Conservation (phyloP, 1,284 basidiomycete genomes). For the Malassezia sp. region DNA sequence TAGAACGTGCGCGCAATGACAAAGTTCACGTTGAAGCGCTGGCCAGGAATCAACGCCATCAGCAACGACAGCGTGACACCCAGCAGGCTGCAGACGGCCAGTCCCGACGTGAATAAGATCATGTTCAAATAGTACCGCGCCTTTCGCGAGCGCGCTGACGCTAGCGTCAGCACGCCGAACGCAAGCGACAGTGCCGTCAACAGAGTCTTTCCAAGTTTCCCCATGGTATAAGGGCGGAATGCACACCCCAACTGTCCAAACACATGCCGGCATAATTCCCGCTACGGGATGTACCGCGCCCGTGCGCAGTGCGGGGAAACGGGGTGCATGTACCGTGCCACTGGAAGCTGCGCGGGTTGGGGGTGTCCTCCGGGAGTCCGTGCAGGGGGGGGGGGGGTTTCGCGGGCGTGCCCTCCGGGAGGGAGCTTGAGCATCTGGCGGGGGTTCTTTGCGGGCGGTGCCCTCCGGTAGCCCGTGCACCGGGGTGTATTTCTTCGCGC, state of each 20-base stretch:
- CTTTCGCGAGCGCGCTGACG: slow-evolving; percentile 29
- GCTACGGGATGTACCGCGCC: too few relatives aligned
- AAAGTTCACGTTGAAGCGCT: slow-evolving; percentile 71
- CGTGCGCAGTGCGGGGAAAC: neutral
- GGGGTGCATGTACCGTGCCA: neutral
- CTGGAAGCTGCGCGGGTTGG: neutral
- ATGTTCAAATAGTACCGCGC: slow-evolving; percentile 38
- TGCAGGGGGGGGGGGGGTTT: too few relatives aligned
- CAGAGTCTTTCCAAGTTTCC: slow-evolving; percentile 24
- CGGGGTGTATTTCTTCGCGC: too few relatives aligned
- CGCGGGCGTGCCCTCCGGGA: too few relatives aligned
- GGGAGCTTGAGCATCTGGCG: too few relatives aligned
- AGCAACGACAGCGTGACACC: slow-evolving; percentile 63
- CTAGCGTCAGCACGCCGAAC: slow-evolving; percentile 27
- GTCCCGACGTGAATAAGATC: slow-evolving; percentile 59
- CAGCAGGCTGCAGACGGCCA: slow-evolving; percentile 65
- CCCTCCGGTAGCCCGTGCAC: too few relatives aligned
- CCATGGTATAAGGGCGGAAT: slow-evolving; percentile 23
- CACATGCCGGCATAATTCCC: too few relatives aligned
- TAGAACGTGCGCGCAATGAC: slow-evolving; percentile 79
- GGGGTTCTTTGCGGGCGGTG: too few relatives aligned
- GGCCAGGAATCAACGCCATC: slow-evolving; percentile 59
- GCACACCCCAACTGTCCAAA: too few relatives aligned
- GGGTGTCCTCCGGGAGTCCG: neutral
- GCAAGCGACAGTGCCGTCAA: slow-evolving; percentile 23